phyloP scores from a whole-genome alignment of 2,329 filamentous ascomycete genomes.

The Colletotrichum cordylinicola region DNA sequence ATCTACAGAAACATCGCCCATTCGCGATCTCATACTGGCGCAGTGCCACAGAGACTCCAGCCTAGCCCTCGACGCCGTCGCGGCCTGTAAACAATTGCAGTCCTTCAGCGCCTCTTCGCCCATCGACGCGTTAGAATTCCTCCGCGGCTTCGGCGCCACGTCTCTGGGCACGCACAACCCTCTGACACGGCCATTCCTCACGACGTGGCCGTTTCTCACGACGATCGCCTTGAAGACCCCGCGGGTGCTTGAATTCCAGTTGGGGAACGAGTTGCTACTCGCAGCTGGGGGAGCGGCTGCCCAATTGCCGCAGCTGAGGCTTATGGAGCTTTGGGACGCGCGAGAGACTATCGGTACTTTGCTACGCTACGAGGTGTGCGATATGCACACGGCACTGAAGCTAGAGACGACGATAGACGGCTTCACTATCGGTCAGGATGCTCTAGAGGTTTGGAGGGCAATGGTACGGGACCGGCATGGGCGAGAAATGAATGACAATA shows the following conservation, averaged over 20 bases:
- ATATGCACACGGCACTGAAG: background rate
- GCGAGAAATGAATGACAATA: background rate
- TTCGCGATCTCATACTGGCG: background rate
- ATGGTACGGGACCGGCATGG: background rate
- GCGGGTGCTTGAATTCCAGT: background rate
- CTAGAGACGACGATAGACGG: background rate
- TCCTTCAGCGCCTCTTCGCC: background rate
- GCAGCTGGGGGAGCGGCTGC: background rate
- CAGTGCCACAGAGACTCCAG: background rate
- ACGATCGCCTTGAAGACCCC: background rate
- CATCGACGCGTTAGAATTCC: background rate
- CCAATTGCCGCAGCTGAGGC: background rate
- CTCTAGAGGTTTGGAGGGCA: background rate
- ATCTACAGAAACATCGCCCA: no score
- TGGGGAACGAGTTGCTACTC: background rate
- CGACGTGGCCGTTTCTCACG: background rate
- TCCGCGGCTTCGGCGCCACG: background rate
- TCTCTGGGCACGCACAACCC: background rate
- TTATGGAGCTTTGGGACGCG: background rate
- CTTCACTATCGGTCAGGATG: background rate
- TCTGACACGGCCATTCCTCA: background rate
- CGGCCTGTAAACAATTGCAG: background rate
- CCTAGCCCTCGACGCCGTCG: background rate
- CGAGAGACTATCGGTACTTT: background rate
- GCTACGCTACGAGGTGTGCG: background rate